Percentiles rank a stretch among this genome's conserved stretches.
Evolutionary conservation across 805 yeast species (phyloP).

Genomic region (Starmerella floricola): DNA sequence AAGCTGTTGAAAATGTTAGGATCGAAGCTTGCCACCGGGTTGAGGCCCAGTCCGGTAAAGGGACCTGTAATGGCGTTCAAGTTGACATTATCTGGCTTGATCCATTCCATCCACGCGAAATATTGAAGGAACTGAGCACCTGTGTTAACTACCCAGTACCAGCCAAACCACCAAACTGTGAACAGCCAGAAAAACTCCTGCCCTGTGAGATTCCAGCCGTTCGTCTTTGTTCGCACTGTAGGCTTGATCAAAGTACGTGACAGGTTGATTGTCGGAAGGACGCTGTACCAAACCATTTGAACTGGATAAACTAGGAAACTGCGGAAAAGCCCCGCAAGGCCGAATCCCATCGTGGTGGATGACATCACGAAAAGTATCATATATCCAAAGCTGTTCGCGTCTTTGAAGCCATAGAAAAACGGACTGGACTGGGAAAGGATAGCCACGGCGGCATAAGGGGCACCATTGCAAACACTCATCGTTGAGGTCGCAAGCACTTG

Average conservation of each 20-base stretch:
- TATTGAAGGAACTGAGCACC: conserved; percentile 48
- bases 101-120: conserved; percentile 53
- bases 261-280: conserved; percentile 37
- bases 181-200: conserved; percentile 38
- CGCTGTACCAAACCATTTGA: conserved; percentile 42
- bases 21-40: conserved; percentile 40
- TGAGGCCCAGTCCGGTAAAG: conserved; percentile 33
- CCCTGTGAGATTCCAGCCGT: conserved; percentile 50
- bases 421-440: conserved; percentile 26
- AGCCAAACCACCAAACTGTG: conserved; percentile 36
- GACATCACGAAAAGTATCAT: conserved; percentile 42
- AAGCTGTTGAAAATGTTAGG: conserved; percentile 24
- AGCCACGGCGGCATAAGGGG: conserved; percentile 22
- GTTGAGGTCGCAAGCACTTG: conserved; percentile 47
- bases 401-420: conserved; percentile 27
- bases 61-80: conserved; percentile 54
- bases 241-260: conserved; percentile 36
- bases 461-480: conserved; percentile 21
- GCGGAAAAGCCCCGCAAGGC: conserved; percentile 53
- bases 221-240: conserved; percentile 34
- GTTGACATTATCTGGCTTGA: conserved; percentile 42
- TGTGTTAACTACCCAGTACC: conserved; percentile 59
- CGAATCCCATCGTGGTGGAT: conserved; percentile 52
- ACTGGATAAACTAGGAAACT: conserved; percentile 44
- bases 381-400: conserved; percentile 35